Evolutionary conservation across 2,329 filamentous ascomycete species (phyloP), one percentile per base, ranked within the genome.

Genomic region (Fusarium chaquense): DNA sequence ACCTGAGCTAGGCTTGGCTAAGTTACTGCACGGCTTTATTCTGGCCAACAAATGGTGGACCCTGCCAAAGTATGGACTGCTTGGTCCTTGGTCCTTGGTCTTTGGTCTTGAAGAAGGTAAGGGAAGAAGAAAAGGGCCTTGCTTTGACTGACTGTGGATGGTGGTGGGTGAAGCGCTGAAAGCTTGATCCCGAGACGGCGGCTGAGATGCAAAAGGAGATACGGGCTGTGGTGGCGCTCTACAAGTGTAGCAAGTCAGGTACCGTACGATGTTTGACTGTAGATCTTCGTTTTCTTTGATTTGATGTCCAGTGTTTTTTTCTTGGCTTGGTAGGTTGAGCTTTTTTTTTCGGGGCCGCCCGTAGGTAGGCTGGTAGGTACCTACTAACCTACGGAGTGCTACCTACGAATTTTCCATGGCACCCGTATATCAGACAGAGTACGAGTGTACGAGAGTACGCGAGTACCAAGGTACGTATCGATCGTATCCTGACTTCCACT

Each of bases 11-110:
- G 49, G 56, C 60, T 63, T 63, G 47, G 60, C 43, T 66, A 32
- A 61, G 62, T 56, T 62, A 66, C 62, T 44, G 54, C 24, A 55
- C 59, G 63, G 67, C 67, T 71, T 65, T 71, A 69, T 70, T 70
- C 57, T 74, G 54, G 64, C 59, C 36, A 40, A 56, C 71, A 71
- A 67, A 63, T 47, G 57, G 69, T 60, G 67, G 71, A 36, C 57
- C 67, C 61, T 65, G 52, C 28, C 28, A 11, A 10, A 28, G 12
- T 43, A 24, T 28, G 28, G 10, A 28, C n/a, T 18, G n/a, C 38
- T 22, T 49, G 35, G 62, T 60, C 47, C 61, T 57, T 67, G 46
- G 62, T 55, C 38, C n/a, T 20, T 40, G 36, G 33, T 18, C 33
- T 36, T 20, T 40, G 36, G 33, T 18, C 33, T 36, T 36, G 33